Base-by-base conservation (phyloP, 2,329 filamentous ascomycete genomes). In the Aspergillus jensenii region DNA sequence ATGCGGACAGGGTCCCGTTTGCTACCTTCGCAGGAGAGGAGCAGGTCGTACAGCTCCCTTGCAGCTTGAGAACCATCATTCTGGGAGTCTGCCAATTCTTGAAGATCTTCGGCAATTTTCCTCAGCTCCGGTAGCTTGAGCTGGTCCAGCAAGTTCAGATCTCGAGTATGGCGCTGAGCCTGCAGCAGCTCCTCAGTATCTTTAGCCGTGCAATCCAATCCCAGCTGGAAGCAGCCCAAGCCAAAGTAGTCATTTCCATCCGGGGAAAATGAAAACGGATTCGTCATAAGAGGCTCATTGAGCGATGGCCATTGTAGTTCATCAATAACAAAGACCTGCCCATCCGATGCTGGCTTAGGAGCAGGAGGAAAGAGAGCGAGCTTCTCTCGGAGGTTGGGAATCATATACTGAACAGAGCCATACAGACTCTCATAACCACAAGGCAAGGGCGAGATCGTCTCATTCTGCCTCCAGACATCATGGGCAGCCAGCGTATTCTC, bases 401-500 rank as follows among this genome's bases (percentile, higher is more conserved):
- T 23, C 14, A 64, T 48, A n/a, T 31, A 48, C 2, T 55, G 27
- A 3, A 64, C 25, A 2, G 43, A 44, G 9, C 60, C 56, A 35
- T 54, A 62, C 9, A 55, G 33, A 7, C 35, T 19, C 23, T 55
- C 45, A 40, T 62, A 15, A 11, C 46, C 52, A 2, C 27, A 52
- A 0, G 60, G 31, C 1, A 7, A 27, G 12, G 21, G 6, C 6
- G 35, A 41, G 4, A 61, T 52, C 33, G 21, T 52, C 14, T 43
- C 45, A 54, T 71, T 70, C 12, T 46, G 62, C 49, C 62, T 65
- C 72, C 73, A 77, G 11, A 61, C 54, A 39, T 74, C 67, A 40
- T 77, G 75, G 5, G 69, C 59, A 19, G 69, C 62, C 61, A 76
- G 69, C 7, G 71, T 71, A 23, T 65, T 61, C 33, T 70, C 66